Evolutionary conservation across 2,329 filamentous ascomycete species (phyloP).

Genomic region (Claviceps capensis): DNA sequence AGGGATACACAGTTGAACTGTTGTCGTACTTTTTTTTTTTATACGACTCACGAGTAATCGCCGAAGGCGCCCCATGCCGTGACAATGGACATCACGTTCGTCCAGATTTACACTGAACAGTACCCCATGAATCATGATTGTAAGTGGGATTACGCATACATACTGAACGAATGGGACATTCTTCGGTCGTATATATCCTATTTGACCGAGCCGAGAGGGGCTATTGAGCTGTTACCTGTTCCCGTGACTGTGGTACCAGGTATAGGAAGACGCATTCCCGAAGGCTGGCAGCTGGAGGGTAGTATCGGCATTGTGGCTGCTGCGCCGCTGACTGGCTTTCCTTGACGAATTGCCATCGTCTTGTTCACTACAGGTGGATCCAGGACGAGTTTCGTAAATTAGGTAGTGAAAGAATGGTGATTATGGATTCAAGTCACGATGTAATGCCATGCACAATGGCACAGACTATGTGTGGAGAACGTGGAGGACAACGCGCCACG

Average conservation of each 20-base stretch:
- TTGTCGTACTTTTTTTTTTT: too few relatives aligned
- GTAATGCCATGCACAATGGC: too few relatives aligned
- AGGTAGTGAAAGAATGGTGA: too few relatives aligned
- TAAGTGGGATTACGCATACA: conserved; percentile 3
- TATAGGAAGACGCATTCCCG: not conserved
- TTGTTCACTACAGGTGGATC: not conserved
- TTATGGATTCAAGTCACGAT: too few relatives aligned
- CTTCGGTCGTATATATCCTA: conserved; percentile 19
- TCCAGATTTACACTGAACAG: not conserved
- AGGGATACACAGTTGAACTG: not conserved
- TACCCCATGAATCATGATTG: not conserved
- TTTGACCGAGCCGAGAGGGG: conserved; percentile 11
- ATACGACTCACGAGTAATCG: not conserved
- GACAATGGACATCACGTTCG: not conserved
- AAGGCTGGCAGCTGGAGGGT: conserved; percentile 2
- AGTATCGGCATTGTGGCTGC: conserved; percentile 3
- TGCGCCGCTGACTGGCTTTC: not conserved
- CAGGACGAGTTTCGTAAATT: too few relatives aligned
- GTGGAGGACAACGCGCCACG: too few relatives aligned
- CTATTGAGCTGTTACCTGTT: not conserved
- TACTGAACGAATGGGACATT: conserved; percentile 19
- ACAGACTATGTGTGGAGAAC: too few relatives aligned
- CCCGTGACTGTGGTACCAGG: too few relatives aligned
- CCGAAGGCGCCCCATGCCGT: not conserved
- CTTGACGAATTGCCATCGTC: not conserved